A percentile compares a stretch with the other conserved stretches of the same genome.
Conservation (phyloP, 768 basidiomycete genomes). For the Mycena filopes region DNA sequence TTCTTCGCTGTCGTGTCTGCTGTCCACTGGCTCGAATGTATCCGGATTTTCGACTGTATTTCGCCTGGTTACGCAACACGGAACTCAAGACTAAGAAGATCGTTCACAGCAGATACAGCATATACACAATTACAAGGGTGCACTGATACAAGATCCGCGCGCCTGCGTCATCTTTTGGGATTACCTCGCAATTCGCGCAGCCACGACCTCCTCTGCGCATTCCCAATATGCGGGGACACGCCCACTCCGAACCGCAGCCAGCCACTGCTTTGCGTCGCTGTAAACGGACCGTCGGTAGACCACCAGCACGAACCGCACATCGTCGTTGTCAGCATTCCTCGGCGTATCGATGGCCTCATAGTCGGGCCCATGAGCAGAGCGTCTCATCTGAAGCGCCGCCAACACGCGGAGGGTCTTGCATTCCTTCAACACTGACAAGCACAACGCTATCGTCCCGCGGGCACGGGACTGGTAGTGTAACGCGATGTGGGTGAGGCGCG, state of each 20-base stretch:
- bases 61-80: background rate
- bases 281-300: too few species aligned
- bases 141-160: too few species aligned
- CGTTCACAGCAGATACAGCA: too few species aligned
- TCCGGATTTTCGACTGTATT: background rate
- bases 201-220: constrained; percentile 12
- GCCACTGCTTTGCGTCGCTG: background rate
- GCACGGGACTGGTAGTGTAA: background rate
- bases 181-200: background rate
- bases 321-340: background rate
- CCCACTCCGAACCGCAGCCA: background rate
- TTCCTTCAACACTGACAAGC: background rate
- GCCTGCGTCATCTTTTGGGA: too few species aligned
- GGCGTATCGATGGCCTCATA: constrained; percentile 6
- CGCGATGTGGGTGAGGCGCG: constrained; percentile 13
- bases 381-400: background rate
- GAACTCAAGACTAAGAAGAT: too few species aligned
- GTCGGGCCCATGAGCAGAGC: background rate
- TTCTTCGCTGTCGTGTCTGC: constrained; percentile 31
- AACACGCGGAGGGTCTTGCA: background rate
- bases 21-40: constrained; percentile 25
- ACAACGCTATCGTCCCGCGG: background rate
- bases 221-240: constrained; percentile 6
- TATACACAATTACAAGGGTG: too few species aligned
- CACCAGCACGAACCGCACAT: constrained; percentile 4